Conservation (phyloP, 345 rosid genomes). For the Hirschfeldia incana region DNA sequence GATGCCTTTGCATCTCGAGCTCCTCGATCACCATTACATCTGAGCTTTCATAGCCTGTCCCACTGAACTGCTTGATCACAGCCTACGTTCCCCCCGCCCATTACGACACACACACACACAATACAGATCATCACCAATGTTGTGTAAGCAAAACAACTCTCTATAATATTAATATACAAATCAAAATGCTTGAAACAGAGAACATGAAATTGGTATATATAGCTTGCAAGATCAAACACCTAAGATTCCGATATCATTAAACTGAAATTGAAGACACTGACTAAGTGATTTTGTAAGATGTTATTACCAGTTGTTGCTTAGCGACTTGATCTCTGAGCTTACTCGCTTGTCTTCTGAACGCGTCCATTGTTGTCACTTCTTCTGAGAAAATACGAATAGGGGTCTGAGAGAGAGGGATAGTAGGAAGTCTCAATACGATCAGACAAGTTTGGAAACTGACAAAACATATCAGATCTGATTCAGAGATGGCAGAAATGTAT, state of each 20-base stretch:
- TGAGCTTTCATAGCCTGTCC: constrained; percentile 88
- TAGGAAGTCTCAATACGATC: not conserved
- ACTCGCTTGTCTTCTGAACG: too few species aligned
- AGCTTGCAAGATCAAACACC: too few species aligned
- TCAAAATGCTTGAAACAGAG: not conserved
- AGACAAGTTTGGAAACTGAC: constrained; percentile 13
- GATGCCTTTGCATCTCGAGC: too few species aligned
- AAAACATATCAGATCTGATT: constrained; percentile 33
- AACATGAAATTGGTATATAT: too few species aligned
- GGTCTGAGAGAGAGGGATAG: not conserved
- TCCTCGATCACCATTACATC: constrained; percentile 87
- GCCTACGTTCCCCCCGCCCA: constrained; percentile 61
- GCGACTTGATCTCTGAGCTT: too few species aligned
- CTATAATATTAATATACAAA: too few species aligned
- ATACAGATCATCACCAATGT: too few species aligned
- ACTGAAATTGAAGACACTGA: too few species aligned
- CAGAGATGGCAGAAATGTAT: not conserved
- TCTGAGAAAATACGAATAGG: not conserved
- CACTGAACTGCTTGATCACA: constrained; percentile 90
- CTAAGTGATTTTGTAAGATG: not conserved
- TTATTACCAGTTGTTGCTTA: too few species aligned
- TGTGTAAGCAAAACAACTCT: too few species aligned
- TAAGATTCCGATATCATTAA: not conserved
- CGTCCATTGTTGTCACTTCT: too few species aligned
- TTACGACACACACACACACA: too few species aligned